Base-by-base conservation (phyloP, 192 early-diverging fungal genomes). In the Rhizoclosmatium globosum region DNA sequence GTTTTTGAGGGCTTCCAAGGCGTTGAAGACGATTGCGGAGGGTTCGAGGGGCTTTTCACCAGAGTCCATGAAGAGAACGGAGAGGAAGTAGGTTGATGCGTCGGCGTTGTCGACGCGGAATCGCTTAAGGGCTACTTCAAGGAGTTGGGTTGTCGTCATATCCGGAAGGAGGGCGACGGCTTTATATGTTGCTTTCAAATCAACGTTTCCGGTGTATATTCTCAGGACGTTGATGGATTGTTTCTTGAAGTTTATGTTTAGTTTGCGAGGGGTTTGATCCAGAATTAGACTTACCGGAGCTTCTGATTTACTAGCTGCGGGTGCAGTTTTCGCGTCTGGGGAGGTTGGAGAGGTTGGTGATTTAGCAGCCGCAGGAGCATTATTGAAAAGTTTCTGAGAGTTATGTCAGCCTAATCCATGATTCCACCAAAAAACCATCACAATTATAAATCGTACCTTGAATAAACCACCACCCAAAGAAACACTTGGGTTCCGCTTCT, bases 141-240 rank as follows among this genome's bases (percentile, higher is more conserved):
- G 71, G 7, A 85, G 80, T 45, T 84, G 74, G 9, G 45, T 41
- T 1, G 79, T 79, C 3, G 79, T 85, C 82, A 87, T 78, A 3
- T 73, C 58, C n/a, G 85, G 75, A 4, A 77, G 83, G 21, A 87
- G 67, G n/a, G 83, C 82, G 7, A 87, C 86, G 0, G 82, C 75
- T 79, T 87, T 87, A 70, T 84, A 87, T 2, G 86, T 87, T 15
- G 86, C 86, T 65, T 87, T 85, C 15, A 87, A 64, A 78, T 87
- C 86, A 3, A 85, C 84, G 72, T 87, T 87, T 23, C 86, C 86
- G 23, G 86, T 83, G 44, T 81, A 87, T 6, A 87, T 85, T 13
- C 86, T 76, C n/a, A 87, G 74, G 43, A 87, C 82, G 72, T 80
- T 87, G 71, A 87, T 85, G 6, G 82, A 82, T 59, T 81, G 56